Evolutionary conservation across 139 green algal species (phyloP).

Genomic region (Pleodorina starrii): DNA sequence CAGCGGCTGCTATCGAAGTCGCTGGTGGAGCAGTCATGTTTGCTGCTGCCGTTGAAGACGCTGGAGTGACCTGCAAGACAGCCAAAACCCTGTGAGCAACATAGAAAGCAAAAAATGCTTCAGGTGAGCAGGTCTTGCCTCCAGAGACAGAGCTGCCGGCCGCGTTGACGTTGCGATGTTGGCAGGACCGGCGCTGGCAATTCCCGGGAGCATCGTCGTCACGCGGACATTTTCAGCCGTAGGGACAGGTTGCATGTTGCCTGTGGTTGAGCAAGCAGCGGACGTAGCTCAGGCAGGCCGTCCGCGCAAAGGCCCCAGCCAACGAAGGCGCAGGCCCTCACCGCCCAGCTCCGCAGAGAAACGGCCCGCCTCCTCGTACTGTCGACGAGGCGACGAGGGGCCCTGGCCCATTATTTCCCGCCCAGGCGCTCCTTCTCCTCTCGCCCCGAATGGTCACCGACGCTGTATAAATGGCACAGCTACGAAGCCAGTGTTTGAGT

Average conservation of each 20-base stretch:
- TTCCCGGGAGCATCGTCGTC: background rate
- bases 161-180: constrained; percentile 31
- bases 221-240: constrained; percentile 1
- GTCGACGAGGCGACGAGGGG: constrained; percentile 39
- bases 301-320: background rate
- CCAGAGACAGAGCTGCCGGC: background rate
- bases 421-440: background rate
- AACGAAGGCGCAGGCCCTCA: background rate
- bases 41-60: constrained; percentile 3
- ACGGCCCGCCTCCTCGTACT: constrained; percentile 46
- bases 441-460: background rate
- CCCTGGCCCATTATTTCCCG: constrained; percentile 40
- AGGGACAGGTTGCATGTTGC: background rate
- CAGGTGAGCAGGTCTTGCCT: background rate
- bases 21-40: background rate
- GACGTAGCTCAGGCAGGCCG: background rate
- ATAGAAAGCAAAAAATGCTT: background rate
- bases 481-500: background rate
- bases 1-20: background rate
- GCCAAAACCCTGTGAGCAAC: background rate
- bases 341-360: constrained; percentile 20
- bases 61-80: background rate
- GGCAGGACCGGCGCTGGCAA: background rate
- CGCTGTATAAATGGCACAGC: background rate
- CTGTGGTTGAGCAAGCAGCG: background rate